Evolutionary conservation across 139 green algal species (phyloP).

Genomic region (Chlamydomonas sphaeroides): DNA sequence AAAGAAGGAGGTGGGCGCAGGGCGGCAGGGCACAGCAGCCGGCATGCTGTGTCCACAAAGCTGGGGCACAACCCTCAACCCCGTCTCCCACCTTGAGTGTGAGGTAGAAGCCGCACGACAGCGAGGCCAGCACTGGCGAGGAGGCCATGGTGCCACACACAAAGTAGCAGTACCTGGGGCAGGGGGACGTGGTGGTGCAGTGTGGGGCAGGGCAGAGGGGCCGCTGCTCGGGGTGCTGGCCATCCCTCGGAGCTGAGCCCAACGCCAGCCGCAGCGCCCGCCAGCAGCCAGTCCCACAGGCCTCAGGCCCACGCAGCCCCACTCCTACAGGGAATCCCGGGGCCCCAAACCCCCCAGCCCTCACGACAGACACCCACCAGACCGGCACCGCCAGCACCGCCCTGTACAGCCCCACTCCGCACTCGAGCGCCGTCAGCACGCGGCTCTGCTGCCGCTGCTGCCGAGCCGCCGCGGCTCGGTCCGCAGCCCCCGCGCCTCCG

Average conservation of each 20-base stretch:
- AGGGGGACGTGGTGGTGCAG: background rate
- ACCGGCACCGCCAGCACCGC: slow-evolving; percentile 62
- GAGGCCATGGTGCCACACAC: slow-evolving; percentile 30
- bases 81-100: slow-evolving; percentile 60
- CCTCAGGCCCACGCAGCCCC: too few species aligned
- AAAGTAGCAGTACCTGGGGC: slow-evolving; percentile 58
- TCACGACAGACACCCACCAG: slow-evolving; percentile 59
- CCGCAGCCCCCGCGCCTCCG: too few species aligned
- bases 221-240: background rate
- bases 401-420: slow-evolving; percentile 48
- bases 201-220: background rate
- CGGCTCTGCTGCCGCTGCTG: slow-evolving; percentile 16
- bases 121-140: slow-evolving; percentile 41
- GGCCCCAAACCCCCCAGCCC: slow-evolving; percentile 17
- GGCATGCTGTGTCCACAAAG: too few species aligned
- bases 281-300: too few species aligned
- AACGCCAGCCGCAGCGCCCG: too few species aligned
- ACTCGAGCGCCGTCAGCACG: slow-evolving; percentile 27
- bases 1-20: too few species aligned
- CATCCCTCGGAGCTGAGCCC: background rate
- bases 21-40: too few species aligned
- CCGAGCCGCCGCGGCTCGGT: background rate
- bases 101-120: slow-evolving; percentile 69
- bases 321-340: too few species aligned
- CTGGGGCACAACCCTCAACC: too few species aligned